Base-by-base conservation (phyloP, 2,329 filamentous ascomycete genomes). In the Ascochyta clinopodiicola region DNA sequence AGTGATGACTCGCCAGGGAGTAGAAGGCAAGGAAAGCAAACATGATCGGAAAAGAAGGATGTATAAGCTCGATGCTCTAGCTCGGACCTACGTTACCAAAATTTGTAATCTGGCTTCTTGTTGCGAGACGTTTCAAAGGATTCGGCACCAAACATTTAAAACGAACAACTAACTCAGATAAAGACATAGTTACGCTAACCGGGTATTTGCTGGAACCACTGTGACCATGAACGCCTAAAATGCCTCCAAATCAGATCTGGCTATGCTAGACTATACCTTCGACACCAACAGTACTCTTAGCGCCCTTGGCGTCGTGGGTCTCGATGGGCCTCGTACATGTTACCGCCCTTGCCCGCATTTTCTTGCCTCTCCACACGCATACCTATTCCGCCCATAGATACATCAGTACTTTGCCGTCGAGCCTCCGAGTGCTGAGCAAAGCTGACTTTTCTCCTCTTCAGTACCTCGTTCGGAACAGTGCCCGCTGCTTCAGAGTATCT, bases 291-390 rank as follows among this genome's bases (percentile, higher is more conserved):
- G 7, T 36, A 19, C 34, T 21, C 6, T 51, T 31, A 31, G 10
- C 38, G 24, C 15, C 42, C 8, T 9, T 24, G 40, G 12, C 36
- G 45, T 31, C 49, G 45, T n/a, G 55, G 55, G 15, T 53, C 49
- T 6, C 55, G 44, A 10, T 42, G 34, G 10, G 21, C 25, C 15
- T 57, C 36, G n/a, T 57, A 54, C 1, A 22, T 17, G 25, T 54
- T 53, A n/a, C 17, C 15, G 2, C 24, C 12, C 15, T 8, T 48
- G 34, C 19, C 43, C 12, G 31, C 39, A 31, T 44, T 50, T 4
- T 10, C 35, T 21, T 31, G 36, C 40, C 36, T 21, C 25, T 37
- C 40, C 22, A 21, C 4, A 10, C 40, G 21, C 5, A 25, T 4
- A 6, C 40, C 8, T 12, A n/a, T 40, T 21, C 21, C 9, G 6